phyloP scores from a whole-genome alignment of 75 land plant genomes.

The Adiantum capillusveneris region DNA sequence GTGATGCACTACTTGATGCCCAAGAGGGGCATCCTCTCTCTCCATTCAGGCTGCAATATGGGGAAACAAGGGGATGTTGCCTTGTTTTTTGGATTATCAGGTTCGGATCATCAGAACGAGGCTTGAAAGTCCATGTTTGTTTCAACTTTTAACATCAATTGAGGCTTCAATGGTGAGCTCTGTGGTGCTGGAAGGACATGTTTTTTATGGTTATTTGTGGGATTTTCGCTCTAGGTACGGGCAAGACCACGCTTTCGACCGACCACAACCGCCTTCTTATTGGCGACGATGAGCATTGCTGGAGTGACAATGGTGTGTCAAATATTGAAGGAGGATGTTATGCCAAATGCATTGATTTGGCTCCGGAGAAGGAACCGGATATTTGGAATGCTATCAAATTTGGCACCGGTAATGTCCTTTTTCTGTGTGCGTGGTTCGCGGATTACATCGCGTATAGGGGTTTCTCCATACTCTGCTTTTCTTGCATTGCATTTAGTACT shows the following conservation, averaged over 20 bases:
- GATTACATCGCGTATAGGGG: too few species aligned
- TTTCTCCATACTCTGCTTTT: too few species aligned
- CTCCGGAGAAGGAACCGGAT: slow-evolving; percentile 27
- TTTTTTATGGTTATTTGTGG: neutral
- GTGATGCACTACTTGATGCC: slow-evolving; percentile 36
- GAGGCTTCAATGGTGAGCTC: neutral
- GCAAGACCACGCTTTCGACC: slow-evolving; percentile 30
- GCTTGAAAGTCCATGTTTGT: neutral
- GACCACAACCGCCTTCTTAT: slow-evolving; percentile 22
- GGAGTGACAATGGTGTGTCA: slow-evolving; percentile 28
- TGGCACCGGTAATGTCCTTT: slow-evolving; percentile 20
- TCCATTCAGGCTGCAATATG: slow-evolving; percentile 32
- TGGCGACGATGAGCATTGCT: slow-evolving; percentile 33
- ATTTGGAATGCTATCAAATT: slow-evolving; percentile 30
- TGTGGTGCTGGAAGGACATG: neutral
- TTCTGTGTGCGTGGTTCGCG: too few species aligned
- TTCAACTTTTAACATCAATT: too few species aligned
- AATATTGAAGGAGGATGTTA: slow-evolving; percentile 31
- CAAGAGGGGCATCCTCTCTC: slow-evolving; percentile 26
- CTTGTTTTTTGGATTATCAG: slow-evolving; percentile 33
- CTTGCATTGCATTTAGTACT: too few species aligned
- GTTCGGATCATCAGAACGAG: slow-evolving; percentile 6
- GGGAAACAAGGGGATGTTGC: slow-evolving; percentile 30
- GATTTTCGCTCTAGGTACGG: slow-evolving; percentile 23
- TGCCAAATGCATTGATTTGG: slow-evolving; percentile 28